phyloP scores from a whole-genome alignment of 352 stramenopile genomes.

The Globisporangium ultimum region DNA sequence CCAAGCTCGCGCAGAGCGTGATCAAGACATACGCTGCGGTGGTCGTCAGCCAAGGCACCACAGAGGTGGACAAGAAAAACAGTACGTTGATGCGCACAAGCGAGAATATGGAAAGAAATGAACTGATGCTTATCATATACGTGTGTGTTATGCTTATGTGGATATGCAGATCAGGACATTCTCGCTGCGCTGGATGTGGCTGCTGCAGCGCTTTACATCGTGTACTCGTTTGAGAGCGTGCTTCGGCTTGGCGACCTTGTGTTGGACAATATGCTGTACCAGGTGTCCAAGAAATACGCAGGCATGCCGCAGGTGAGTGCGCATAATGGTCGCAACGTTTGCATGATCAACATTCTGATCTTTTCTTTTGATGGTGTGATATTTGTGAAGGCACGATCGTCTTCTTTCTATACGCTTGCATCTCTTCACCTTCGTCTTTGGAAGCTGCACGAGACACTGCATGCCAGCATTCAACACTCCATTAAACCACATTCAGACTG shows the following conservation, averaged over 20 bases:
- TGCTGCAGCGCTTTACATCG: slow-evolving; percentile 48
- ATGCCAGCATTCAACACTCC: slow-evolving; percentile 13
- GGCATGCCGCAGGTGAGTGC: slow-evolving; percentile 42
- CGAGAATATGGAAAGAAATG: background rate
- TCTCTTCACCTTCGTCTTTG: slow-evolving; percentile 56
- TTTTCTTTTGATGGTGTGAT: too few species aligned
- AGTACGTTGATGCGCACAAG: slow-evolving; percentile 8
- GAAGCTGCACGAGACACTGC: slow-evolving; percentile 28
- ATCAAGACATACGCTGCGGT: slow-evolving; percentile 51
- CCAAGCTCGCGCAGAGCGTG: slow-evolving; percentile 58
- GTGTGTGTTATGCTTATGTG: background rate
- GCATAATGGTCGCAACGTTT: background rate
- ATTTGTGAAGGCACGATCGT: slow-evolving; percentile 6
- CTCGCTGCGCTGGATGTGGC: slow-evolving; percentile 48
- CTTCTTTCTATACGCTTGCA: slow-evolving; percentile 35
- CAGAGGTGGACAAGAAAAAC: slow-evolving; percentile 14
- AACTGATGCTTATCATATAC: background rate
- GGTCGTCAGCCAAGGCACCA: background rate
- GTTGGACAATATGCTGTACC: slow-evolving; percentile 77
- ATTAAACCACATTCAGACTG: background rate
- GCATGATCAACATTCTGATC: background rate
- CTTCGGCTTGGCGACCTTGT: slow-evolving; percentile 58
- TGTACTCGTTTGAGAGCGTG: slow-evolving; percentile 35
- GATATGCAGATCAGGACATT: slow-evolving; percentile 21
- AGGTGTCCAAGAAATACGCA: slow-evolving; percentile 70